Base-by-base conservation (phyloP, 805 yeast species). In the Ogataea haglerorum region DNA sequence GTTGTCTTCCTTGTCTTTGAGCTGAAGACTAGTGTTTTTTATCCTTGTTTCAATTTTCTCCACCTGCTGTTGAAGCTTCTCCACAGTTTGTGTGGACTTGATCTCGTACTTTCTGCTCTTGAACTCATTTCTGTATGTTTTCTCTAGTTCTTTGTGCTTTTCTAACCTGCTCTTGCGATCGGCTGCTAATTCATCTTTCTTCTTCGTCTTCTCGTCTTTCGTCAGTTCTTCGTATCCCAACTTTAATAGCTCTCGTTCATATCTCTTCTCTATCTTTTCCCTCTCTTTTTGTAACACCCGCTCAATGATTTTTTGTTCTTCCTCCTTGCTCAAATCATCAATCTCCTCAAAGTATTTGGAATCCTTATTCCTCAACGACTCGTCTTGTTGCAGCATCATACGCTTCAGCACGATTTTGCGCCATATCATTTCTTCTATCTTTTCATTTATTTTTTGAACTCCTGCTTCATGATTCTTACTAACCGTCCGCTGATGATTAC, bases 401-500 rank as follows among this genome's bases (percentile, higher is more conserved):
- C 73, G 74, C 67, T 87, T 86, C 31, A 72, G 61, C 47, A 95
- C 72, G 40, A 82, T 77, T 61, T 82, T 85, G 53, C 84, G 87
- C 95, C 96, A 90, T 39, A 77, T 64, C 66, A 89, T 70, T 65
- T 90, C 97, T 54, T 80, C 76, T 42, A 91, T 76, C 53, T 74
- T 80, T 39, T 84, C 95, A 49, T 69, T 76, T 32, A 88, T 88
- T 59, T 83, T 87, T 49, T 79, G 85, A 45, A 91, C 87, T 5
- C 89, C 72, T 17, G 77, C 76, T 34, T 85, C 95, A 57, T 91
- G 97, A 4, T 78, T 78, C 59, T 90, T 91, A 36, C 89, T 76
- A 8, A 90, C 89, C 14, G 95, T 79, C 64, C 96, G 81, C 72
- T 90, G 98, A 75, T 90, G 98, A 72, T 90, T 90, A 84, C 98